phyloP scores from a whole-genome alignment of 2,329 filamentous ascomycete genomes.

The Pseudogymnoascus sp. region DNA sequence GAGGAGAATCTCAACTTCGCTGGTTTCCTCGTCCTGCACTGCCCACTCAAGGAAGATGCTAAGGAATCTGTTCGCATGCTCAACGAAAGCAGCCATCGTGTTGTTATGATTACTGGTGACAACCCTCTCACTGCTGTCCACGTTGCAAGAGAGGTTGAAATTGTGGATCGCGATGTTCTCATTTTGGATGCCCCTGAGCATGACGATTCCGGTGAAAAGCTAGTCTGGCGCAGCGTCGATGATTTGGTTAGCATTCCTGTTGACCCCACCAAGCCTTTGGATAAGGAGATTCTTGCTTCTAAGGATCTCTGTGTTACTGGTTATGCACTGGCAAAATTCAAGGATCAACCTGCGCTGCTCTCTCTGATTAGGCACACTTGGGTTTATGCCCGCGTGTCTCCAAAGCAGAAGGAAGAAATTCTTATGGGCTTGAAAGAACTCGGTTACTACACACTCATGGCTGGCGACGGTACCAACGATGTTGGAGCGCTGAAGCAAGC shows the following conservation, averaged over 20 bases:
- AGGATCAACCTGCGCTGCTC: constrained; percentile 67
- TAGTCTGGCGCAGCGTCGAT: constrained; percentile 93
- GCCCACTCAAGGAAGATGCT: constrained; percentile 92
- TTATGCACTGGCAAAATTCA: constrained; percentile 85
- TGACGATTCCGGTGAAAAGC: constrained; percentile 67
- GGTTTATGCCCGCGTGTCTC: constrained; percentile 97
- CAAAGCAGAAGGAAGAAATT: constrained; percentile 98
- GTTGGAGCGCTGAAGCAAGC: constrained; percentile 97
- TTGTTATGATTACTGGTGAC: constrained; percentile 98
- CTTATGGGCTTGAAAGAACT: constrained; percentile 92
- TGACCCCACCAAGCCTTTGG: constrained; percentile 72
- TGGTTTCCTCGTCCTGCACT: constrained; percentile 91
- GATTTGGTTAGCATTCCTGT: constrained; percentile 82
- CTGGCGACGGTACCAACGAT: constrained; percentile 96
- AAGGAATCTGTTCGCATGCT: constrained; percentile 92
- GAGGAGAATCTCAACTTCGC: constrained; percentile 81
- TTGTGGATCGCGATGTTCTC: constrained; percentile 89
- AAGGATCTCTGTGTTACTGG: constrained; percentile 96
- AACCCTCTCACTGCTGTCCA: constrained; percentile 95
- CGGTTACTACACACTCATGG: constrained; percentile 98
- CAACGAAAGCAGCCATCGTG: constrained; percentile 96
- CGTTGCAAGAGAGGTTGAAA: constrained; percentile 91
- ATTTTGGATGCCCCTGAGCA: constrained; percentile 94
- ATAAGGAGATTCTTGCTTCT: constrained; percentile 68
- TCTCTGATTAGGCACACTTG: constrained; percentile 81